Conservation (phyloP, 2,329 filamentous ascomycete species). For the Stachybotrys chlorohalonatus region DNA sequence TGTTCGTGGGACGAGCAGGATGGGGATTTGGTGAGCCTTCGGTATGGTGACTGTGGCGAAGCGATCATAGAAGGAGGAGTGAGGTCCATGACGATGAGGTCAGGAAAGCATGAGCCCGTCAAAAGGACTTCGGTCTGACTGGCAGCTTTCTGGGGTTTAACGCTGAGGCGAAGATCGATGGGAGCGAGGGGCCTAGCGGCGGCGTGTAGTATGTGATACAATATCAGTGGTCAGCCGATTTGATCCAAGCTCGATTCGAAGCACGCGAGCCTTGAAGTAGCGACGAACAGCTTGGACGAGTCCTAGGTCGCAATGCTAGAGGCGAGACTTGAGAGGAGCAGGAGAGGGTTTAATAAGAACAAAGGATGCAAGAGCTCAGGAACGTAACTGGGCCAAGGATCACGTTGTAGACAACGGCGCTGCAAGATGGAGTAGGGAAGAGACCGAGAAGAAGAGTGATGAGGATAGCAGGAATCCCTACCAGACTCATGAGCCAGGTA, state of each 20-base stretch:
- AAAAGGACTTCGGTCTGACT: neutral
- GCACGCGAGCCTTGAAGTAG: too few species aligned
- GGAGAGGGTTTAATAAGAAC: too few species aligned
- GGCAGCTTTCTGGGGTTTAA: neutral
- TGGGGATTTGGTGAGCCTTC: constrained; percentile 11
- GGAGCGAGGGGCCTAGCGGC: neutral
- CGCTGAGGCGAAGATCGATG: neutral
- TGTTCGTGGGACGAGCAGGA: constrained; percentile 21
- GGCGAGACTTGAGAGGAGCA: too few species aligned
- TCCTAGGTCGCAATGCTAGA: too few species aligned
- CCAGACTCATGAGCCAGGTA: neutral
- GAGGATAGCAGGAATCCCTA: neutral
- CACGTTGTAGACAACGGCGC: neutral
- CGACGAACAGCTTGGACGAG: too few species aligned
- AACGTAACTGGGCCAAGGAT: neutral
- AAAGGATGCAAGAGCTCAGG: too few species aligned
- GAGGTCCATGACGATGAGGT: constrained; percentile 33
- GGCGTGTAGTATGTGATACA: too few species aligned
- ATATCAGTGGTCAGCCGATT: too few species aligned
- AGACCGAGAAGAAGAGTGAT: neutral
- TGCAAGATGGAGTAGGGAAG: neutral
- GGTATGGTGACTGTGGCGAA: constrained; percentile 28
- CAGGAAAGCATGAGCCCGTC: neutral
- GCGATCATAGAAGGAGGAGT: constrained; percentile 37
- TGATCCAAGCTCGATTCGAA: too few species aligned